Evolutionary conservation across 768 basidiomycete genomes (phyloP).

Genomic region (Chalciporus pseudorubinellus): DNA sequence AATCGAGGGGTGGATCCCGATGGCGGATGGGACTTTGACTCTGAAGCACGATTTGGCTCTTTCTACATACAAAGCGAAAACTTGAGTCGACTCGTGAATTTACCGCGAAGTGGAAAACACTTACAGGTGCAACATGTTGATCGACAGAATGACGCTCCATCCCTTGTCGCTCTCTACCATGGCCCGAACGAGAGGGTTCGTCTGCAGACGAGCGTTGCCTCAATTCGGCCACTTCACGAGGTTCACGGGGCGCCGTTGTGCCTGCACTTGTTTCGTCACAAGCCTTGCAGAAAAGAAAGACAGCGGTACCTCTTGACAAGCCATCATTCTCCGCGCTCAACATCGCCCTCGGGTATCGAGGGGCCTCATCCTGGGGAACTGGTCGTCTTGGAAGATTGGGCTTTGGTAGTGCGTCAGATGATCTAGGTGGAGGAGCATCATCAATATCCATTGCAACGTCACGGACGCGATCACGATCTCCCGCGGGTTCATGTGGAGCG

Average conservation of each 20-base stretch:
- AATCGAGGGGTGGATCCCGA: constrained; percentile 23
- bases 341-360: constrained; percentile 40
- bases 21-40: constrained; percentile 9
- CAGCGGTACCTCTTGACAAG: constrained; percentile 11
- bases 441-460: constrained; percentile 30
- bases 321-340: constrained; percentile 23
- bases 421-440: constrained; percentile 19
- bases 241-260: constrained; percentile 17
- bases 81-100: background rate
- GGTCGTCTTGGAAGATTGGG: constrained; percentile 16
- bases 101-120: constrained; percentile 4
- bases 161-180: constrained; percentile 16
- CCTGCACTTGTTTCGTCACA: background rate
- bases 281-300: background rate
- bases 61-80: constrained; percentile 9
- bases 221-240: constrained; percentile 16
- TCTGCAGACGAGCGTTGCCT: constrained; percentile 20
- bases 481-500: constrained; percentile 18
- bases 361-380: constrained; percentile 25
- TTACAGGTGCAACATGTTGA: constrained; percentile 13
- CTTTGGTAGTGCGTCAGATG: constrained; percentile 17
- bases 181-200: constrained; percentile 11
- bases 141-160: constrained; percentile 22
- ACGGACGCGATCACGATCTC: constrained; percentile 24
- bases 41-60: constrained; percentile 15